These are phyloP conservation scores for Trichoderma afroharzianum DNA, from an alignment of 2,329 filamentous ascomycete genomes.

Conservation along the genomic window DNA sequence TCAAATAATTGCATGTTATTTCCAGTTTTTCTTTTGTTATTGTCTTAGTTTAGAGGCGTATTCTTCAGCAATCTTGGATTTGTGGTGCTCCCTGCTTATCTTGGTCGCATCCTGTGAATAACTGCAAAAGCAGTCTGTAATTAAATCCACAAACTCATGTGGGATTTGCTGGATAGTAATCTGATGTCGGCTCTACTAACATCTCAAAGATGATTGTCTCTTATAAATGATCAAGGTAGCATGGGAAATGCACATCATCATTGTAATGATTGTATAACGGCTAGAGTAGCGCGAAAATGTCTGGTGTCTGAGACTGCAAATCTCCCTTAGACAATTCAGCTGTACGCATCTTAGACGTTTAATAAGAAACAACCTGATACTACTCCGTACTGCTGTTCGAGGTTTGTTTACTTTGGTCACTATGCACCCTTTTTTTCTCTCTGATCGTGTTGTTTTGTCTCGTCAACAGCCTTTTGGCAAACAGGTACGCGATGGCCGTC, in stretches of 20 bases:
- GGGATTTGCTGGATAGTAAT: not conserved
- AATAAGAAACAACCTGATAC: not conserved
- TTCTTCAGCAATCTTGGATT: not conserved
- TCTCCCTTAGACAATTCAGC: constrained; percentile 5
- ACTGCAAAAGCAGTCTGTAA: not conserved
- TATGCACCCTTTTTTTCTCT: not conserved
- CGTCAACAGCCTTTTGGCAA: not conserved
- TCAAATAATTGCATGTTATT: not conserved
- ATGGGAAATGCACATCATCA: not conserved
- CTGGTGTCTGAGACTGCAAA: not conserved
- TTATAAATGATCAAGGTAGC: not conserved
- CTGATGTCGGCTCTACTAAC: not conserved
- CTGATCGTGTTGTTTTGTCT: not conserved
- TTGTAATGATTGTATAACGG: not conserved
- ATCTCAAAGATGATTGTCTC: not conserved
- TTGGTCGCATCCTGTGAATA: not conserved
- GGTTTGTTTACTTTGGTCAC: not conserved
- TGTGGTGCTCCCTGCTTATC: not conserved
- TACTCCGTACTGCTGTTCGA: not conserved
- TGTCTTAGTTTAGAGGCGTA: not conserved
- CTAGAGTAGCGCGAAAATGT: not conserved
- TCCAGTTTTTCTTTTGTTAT: not conserved
- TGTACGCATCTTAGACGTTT: not conserved
- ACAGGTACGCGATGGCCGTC: not conserved
- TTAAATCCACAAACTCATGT: not conserved